phyloP scores from a whole-genome alignment of 2,329 filamentous ascomycete species.

The Sclerotinia borealis region DNA sequence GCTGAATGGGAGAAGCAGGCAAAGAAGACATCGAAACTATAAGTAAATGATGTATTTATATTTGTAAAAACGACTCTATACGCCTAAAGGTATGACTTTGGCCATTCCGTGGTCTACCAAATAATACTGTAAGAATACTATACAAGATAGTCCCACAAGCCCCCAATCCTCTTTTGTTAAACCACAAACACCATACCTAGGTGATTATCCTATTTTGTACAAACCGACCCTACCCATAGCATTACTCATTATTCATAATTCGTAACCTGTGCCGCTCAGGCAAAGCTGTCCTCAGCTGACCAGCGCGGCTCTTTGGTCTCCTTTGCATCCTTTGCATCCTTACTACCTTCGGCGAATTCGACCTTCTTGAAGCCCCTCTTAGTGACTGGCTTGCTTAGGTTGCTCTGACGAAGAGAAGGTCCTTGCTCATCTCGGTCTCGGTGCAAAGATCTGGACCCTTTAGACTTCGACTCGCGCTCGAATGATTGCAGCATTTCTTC shows the following conservation, averaged over 20 bases:
- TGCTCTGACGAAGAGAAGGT: background rate
- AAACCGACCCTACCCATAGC: conserved; percentile 15
- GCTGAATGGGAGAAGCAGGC: conserved; percentile 27
- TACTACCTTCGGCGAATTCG: background rate
- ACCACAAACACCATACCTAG: conserved; percentile 8
- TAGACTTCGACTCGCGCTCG: background rate
- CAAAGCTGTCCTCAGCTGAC: conserved; percentile 32
- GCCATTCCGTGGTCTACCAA: conserved; percentile 1
- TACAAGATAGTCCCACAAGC: conserved; percentile 10
- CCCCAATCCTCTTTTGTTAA: background rate
- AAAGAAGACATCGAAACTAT: conserved; percentile 24
- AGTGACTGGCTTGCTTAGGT: background rate
- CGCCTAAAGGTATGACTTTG: background rate
- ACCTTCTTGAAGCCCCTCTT: background rate
- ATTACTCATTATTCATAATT: conserved; percentile 18
- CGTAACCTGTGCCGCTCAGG: conserved; percentile 16
- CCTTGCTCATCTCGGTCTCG: background rate
- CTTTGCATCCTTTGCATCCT: background rate
- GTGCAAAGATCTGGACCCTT: background rate
- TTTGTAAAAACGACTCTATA: background rate
- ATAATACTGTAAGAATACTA: conserved; percentile 10
- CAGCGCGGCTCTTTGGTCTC: conserved; percentile 17
- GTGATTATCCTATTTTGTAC: conserved; percentile 17
- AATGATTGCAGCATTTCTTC: conserved; percentile 4
- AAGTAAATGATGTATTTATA: conserved; percentile 9